phyloP scores from a whole-genome alignment of 2,329 filamentous ascomycete species.

The Aotearoamyces nothofagi region DNA sequence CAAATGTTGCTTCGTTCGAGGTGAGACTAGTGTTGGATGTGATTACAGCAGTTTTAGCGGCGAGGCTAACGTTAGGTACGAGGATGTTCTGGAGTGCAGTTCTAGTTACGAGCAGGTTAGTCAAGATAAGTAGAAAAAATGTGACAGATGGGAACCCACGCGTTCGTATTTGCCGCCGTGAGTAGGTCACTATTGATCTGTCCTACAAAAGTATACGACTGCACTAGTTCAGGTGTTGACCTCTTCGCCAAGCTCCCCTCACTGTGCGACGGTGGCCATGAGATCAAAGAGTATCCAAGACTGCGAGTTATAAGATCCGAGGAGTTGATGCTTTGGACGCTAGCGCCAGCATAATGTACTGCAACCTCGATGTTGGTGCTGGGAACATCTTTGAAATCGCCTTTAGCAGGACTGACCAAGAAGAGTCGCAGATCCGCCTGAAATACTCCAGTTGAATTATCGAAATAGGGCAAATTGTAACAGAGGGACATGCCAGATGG shows the following conservation, averaged over 20 bases:
- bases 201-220: constrained; percentile 53
- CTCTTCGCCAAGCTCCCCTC: constrained; percentile 7
- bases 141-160: constrained; percentile 30
- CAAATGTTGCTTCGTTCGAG: constrained; percentile 54
- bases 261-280: constrained; percentile 10
- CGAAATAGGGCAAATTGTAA: constrained; percentile 64
- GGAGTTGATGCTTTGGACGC: constrained; percentile 27
- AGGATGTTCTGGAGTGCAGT: constrained; percentile 40
- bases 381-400: constrained; percentile 34
- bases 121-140: too few species aligned
- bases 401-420: constrained; percentile 44
- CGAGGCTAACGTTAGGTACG: constrained; percentile 52
- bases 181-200: constrained; percentile 46
- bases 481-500: constrained; percentile 66
- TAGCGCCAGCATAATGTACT: constrained; percentile 37
- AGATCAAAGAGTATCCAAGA: constrained; percentile 12
- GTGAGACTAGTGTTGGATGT: constrained; percentile 45
- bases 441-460: constrained; percentile 54
- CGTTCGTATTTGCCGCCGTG: constrained; percentile 33
- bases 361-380: constrained; percentile 37
- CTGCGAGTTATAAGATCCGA: constrained; percentile 10
- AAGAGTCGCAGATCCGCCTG: constrained; percentile 65
- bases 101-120: too few species aligned
- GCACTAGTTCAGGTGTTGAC: constrained; percentile 30
- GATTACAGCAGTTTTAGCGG: constrained; percentile 36